phyloP scores from a whole-genome alignment of 2,329 filamentous ascomycete genomes.

The Sclerotinia sclerotiorum region DNA sequence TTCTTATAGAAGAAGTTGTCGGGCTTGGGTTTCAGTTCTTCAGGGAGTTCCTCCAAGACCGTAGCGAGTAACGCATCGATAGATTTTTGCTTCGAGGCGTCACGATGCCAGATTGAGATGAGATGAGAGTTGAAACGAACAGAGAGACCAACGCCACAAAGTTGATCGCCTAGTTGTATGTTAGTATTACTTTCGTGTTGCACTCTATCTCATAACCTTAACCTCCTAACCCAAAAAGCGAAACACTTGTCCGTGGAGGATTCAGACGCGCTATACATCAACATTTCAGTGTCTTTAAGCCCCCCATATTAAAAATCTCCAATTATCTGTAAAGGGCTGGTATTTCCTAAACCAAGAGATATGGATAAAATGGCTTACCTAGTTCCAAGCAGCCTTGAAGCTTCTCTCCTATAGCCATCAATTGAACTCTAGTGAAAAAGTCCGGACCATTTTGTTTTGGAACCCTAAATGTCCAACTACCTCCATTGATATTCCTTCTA shows the following conservation, averaged over 20 bases:
- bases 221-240: neutral
- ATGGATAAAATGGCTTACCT: slow-evolving; percentile 49
- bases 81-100: slow-evolving; percentile 75
- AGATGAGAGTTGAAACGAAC: slow-evolving; percentile 87
- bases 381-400: slow-evolving; percentile 71
- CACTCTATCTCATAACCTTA: neutral
- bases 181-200: slow-evolving; percentile 24
- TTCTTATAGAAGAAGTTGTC: slow-evolving; percentile 83
- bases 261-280: neutral
- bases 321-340: neutral
- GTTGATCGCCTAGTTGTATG: slow-evolving; percentile 65
- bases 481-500: slow-evolving; percentile 78
- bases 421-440: slow-evolving; percentile 78
- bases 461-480: slow-evolving; percentile 90
- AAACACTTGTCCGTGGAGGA: neutral
- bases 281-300: neutral
- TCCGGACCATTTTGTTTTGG: slow-evolving; percentile 70
- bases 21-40: slow-evolving; percentile 69
- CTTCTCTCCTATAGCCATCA: slow-evolving; percentile 80
- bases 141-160: slow-evolving; percentile 84
- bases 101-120: slow-evolving; percentile 91
- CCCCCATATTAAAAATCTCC: too few relatives aligned
- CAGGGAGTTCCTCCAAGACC: slow-evolving; percentile 70
- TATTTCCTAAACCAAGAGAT: neutral
- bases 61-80: slow-evolving; percentile 71